phyloP scores from a whole-genome alignment of 176 grass and related monocot genomes.

The Leersia perrieri region DNA sequence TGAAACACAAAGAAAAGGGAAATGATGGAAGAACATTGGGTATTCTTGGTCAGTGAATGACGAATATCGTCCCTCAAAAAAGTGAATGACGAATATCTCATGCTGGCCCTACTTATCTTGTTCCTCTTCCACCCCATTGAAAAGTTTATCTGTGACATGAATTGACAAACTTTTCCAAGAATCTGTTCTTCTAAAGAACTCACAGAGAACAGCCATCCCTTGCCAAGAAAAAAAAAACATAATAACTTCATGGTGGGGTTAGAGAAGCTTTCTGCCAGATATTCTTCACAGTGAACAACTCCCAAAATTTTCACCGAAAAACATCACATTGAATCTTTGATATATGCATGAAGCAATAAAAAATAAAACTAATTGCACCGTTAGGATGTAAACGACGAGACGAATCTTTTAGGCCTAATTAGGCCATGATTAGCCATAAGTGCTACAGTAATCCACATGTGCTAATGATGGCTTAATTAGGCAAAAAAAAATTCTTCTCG shows the following conservation, averaged over 20 bases:
- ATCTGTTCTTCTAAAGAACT: slow-evolving; percentile 20
- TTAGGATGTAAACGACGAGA: too few relatives aligned
- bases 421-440: too few relatives aligned
- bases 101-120: slow-evolving; percentile 4
- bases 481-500: too few relatives aligned
- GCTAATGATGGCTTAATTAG: too few relatives aligned
- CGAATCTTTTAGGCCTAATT: too few relatives aligned
- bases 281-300: neutral
- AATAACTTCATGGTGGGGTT: too few relatives aligned
- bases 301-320: too few relatives aligned
- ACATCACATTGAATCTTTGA: too few relatives aligned
- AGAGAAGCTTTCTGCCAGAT: neutral
- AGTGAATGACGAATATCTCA: slow-evolving; percentile 13
- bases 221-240: neutral
- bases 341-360: too few relatives aligned
- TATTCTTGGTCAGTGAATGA: slow-evolving; percentile 26
- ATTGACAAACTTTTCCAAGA: slow-evolving; percentile 35
- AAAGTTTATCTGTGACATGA: neutral
- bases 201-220: neutral
- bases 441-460: too few relatives aligned
- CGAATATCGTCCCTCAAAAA: too few relatives aligned
- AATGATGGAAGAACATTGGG: neutral
- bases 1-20: neutral
- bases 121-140: neutral
- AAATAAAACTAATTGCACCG: too few relatives aligned